phyloP scores from a whole-genome alignment of 2,329 filamentous ascomycete species.

The Thelonectria rubi region DNA sequence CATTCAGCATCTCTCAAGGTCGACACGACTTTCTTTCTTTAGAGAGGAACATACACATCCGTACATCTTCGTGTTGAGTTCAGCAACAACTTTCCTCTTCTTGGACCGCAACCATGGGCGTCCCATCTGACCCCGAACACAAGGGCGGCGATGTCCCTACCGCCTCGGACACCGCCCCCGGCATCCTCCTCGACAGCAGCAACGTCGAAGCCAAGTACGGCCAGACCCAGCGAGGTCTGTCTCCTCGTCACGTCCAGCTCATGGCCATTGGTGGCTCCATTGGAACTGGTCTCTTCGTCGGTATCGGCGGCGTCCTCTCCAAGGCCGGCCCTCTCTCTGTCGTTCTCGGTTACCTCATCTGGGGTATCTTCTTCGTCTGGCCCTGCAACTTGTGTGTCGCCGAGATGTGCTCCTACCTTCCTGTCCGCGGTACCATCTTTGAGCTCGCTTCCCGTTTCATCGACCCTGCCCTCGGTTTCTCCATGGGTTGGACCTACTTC shows the following conservation, averaged over 20 bases:
- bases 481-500: constrained; percentile 62
- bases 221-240: constrained; percentile 47
- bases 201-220: constrained; percentile 43
- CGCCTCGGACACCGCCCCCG: constrained; percentile 40
- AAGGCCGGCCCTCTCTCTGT: constrained; percentile 55
- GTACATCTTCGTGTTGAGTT: background rate
- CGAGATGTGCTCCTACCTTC: constrained; percentile 67
- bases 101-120: constrained; percentile 35
- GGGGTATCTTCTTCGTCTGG: constrained; percentile 56
- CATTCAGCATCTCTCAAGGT: constrained; percentile 17
- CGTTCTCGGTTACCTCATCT: constrained; percentile 55
- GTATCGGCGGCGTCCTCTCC: constrained; percentile 54
- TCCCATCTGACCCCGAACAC: constrained; percentile 37
- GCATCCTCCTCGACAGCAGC: constrained; percentile 40
- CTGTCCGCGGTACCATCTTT: constrained; percentile 63
- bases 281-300: constrained; percentile 56
- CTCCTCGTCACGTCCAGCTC: constrained; percentile 57
- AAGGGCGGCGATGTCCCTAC: constrained; percentile 40
- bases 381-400: constrained; percentile 58
- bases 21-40: constrained; percentile 11
- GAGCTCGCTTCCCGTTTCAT: constrained; percentile 64
- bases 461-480: constrained; percentile 66
- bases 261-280: constrained; percentile 60
- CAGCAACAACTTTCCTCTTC: constrained; percentile 5
- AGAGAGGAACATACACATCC: background rate